Percentiles rank a stretch among this genome's conserved stretches.
phyloP scores from a whole-genome alignment of 306 rosid genomes.

The Dryas octopetala region DNA sequence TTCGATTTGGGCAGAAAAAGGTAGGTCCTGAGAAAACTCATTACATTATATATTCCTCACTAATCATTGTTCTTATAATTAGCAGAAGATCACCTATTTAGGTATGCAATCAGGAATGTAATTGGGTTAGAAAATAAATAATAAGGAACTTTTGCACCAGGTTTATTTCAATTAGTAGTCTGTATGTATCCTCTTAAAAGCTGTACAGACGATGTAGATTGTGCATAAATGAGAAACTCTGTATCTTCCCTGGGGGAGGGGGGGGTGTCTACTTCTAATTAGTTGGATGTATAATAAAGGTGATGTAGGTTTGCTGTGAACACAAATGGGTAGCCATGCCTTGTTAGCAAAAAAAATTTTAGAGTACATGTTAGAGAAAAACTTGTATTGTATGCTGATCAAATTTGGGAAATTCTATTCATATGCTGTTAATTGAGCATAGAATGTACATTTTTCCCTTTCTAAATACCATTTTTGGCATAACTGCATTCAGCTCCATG shows the following conservation, averaged over 20 bases:
- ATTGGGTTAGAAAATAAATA: background rate
- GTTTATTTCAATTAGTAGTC: background rate
- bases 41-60: background rate
- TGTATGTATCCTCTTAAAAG: background rate
- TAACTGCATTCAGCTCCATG: too few species aligned
- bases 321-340: background rate
- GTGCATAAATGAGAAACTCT: background rate
- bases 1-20: conserved; percentile 94
- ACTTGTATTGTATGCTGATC: background rate
- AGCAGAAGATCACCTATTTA: background rate
- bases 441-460: too few species aligned
- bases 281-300: background rate
- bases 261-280: background rate
- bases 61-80: background rate
- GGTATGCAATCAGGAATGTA: background rate
- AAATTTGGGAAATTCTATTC: too few species aligned
- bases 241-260: background rate
- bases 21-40: conserved; percentile 37
- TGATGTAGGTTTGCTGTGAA: background rate
- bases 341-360: background rate
- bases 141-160: background rate
- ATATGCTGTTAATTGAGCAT: too few species aligned
- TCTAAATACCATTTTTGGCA: too few species aligned
- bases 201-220: background rate
- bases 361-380: background rate